Evolutionary conservation across 1,284 basidiomycete species (phyloP).

Genomic region (Rhodotorula sp.): DNA sequence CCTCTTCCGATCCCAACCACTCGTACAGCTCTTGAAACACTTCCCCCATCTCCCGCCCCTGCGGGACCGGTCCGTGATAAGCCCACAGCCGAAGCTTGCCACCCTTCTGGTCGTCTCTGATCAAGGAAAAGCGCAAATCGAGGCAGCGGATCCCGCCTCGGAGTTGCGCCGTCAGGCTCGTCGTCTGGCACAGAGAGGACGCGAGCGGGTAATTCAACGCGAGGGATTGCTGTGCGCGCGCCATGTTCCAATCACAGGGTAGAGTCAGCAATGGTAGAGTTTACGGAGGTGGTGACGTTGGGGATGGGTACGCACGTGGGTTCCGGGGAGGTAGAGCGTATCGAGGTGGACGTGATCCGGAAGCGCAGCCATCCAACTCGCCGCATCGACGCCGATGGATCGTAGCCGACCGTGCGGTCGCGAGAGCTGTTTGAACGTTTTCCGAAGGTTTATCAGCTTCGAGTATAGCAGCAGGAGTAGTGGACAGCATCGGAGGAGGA

Average conservation of each 20-base stretch:
- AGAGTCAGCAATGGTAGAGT: neutral
- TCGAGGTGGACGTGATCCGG: slow-evolving; percentile 14
- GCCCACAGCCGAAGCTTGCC: slow-evolving; percentile 8
- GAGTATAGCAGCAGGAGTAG: too few relatives aligned
- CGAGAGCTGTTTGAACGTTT: too few relatives aligned
- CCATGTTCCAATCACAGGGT: neutral
- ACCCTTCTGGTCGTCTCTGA: neutral
- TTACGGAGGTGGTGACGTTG: neutral
- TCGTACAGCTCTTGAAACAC: slow-evolving; percentile 16
- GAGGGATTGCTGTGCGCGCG: slow-evolving; percentile 17
- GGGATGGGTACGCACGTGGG: slow-evolving; percentile 14
- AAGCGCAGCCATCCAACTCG: slow-evolving; percentile 13
- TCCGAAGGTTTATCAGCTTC: too few relatives aligned
- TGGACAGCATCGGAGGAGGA: too few relatives aligned
- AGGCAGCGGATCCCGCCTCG: slow-evolving; percentile 19
- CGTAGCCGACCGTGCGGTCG: neutral
- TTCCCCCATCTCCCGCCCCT: slow-evolving; percentile 5
- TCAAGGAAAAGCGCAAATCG: slow-evolving; percentile 23
- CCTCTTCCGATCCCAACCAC: slow-evolving; percentile 9
- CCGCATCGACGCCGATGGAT: neutral
- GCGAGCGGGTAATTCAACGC: slow-evolving; percentile 20
- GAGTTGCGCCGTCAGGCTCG: slow-evolving; percentile 11
- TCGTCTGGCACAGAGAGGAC: slow-evolving; percentile 22
- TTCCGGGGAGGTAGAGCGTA: slow-evolving; percentile 21
- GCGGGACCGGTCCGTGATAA: slow-evolving; percentile 24